Base-by-base conservation (phyloP, 176 grass and related monocot genomes). In the Elymus sibiricus region DNA sequence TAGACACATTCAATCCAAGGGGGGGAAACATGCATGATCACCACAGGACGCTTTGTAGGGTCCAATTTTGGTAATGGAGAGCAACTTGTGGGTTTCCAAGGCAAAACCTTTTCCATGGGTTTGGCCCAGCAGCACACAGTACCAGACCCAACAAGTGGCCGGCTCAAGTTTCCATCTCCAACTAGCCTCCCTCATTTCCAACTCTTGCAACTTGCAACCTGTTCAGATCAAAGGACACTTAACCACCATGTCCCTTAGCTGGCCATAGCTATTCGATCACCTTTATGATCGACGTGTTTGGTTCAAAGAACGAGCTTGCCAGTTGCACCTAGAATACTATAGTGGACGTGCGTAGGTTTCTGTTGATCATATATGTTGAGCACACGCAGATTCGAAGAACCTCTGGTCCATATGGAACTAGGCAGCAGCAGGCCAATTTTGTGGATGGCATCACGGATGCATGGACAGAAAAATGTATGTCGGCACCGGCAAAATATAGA, bases 161-260 rank as follows among this genome's bases (percentile, higher is more conserved):
- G 60, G 61, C 78, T 80, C 61, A 80, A 80, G 78, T 65, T 80
- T 12, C 16, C 78, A 65, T 65, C 62, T 27, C 60, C 59, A 65
- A 7, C 77, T 10, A 79, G 34, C 53, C 12, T 4, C 24, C 22
- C 70, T 56, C 53, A 56, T 29, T 43, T 17, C 25, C 31, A 1
- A 38, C 77, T 28, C 35, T 79, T 74, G 71, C 71, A 74, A 74
- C 71, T 74, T 47, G 71, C 71, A 47, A 29, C 71, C 42, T 17
- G 42, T 49, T 74, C 24, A 74, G 42, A 29, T 74, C 25, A 55
- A 55, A 76, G 74, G 46, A 76, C 74, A 29, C 29, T 29, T 29
- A 76, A 1, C 74, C 74, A 32, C 47, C 74, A 55, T 76, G 74
- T 74, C 40, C 40, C n/a, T 74, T 74, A 74, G 21, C 74, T 76